These are phyloP conservation scores for Calocera viscosa DNA, from an alignment of 768 basidiomycete species.

Conservation along the genomic window DNA sequence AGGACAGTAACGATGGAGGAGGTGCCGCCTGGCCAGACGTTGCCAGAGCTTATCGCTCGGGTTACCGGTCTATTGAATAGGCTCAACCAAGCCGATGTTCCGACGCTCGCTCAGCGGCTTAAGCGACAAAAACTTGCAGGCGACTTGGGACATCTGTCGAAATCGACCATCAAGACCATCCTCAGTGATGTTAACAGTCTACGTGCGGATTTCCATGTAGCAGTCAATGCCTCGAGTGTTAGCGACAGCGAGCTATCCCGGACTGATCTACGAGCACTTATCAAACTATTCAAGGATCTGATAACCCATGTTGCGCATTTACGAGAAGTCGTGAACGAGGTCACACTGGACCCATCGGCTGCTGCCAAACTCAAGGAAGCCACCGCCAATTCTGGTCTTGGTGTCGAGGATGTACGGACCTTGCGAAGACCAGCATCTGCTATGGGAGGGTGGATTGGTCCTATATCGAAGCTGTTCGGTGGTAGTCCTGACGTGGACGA, in stretches of 20 bases:
- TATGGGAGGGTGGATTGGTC: slow-evolving; percentile 20
- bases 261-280: slow-evolving; percentile 66
- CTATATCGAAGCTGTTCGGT: slow-evolving; percentile 22
- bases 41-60: slow-evolving; percentile 33
- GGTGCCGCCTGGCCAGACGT: slow-evolving; percentile 18
- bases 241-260: slow-evolving; percentile 67
- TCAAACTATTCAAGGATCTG: slow-evolving; percentile 75
- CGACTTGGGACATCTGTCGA: slow-evolving; percentile 76
- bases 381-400: slow-evolving; percentile 7
- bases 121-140: slow-evolving; percentile 78
- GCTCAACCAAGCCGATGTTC: slow-evolving; percentile 63
- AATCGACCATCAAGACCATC: slow-evolving; percentile 63
- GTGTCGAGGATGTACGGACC: slow-evolving; percentile 19
- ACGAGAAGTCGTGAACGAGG: slow-evolving; percentile 71
- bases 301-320: slow-evolving; percentile 74
- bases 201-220: slow-evolving; percentile 55
- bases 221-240: slow-evolving; percentile 31
- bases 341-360: slow-evolving; percentile 73
- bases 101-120: slow-evolving; percentile 75
- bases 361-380: slow-evolving; percentile 57
- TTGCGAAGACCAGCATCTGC: slow-evolving; percentile 6
- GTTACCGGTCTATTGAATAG: slow-evolving; percentile 50
- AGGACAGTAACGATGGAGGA: slow-evolving; percentile 5
- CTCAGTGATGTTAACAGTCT: slow-evolving; percentile 55
- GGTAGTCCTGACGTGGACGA: slow-evolving; percentile 10